Conservation (phyloP, 164 flowering plant genomes). For the Piper longum region DNA sequence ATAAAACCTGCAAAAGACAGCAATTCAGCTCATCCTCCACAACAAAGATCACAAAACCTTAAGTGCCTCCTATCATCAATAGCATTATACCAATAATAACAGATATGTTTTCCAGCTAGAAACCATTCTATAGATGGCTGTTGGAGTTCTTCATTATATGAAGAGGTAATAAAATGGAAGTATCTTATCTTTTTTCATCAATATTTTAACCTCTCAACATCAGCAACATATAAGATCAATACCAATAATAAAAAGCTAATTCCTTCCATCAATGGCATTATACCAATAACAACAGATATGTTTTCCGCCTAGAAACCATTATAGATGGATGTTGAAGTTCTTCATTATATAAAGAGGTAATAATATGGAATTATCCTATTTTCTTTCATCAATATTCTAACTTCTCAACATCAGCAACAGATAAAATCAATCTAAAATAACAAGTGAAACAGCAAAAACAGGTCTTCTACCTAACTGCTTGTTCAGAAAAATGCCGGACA, state of each 20-base stretch:
- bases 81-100: neutral
- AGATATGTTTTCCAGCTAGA: neutral
- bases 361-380: too few relatives aligned
- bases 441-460: neutral
- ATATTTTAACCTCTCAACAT: too few relatives aligned
- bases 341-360: too few relatives aligned
- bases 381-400: too few relatives aligned
- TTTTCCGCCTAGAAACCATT: neutral
- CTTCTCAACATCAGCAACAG: too few relatives aligned
- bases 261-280: neutral
- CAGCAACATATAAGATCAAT: too few relatives aligned
- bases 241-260: too few relatives aligned
- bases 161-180: too few relatives aligned
- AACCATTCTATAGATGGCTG: neutral
- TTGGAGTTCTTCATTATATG: too few relatives aligned
- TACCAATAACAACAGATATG: neutral
- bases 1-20: slow-evolving; percentile 48
- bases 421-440: neutral
- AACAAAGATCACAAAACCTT: neutral
- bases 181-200: too few relatives aligned
- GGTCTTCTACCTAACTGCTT: slow-evolving; percentile 49
- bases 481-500: slow-evolving; percentile 46
- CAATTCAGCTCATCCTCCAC: neutral
- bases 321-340: neutral
- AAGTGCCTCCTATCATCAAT: neutral